Percentiles rank a stretch among this genome's conserved stretches.
These are phyloP conservation scores for Claviceps maximensis DNA, from an alignment of 2,329 filamentous ascomycete genomes.

Conservation along the genomic window DNA sequence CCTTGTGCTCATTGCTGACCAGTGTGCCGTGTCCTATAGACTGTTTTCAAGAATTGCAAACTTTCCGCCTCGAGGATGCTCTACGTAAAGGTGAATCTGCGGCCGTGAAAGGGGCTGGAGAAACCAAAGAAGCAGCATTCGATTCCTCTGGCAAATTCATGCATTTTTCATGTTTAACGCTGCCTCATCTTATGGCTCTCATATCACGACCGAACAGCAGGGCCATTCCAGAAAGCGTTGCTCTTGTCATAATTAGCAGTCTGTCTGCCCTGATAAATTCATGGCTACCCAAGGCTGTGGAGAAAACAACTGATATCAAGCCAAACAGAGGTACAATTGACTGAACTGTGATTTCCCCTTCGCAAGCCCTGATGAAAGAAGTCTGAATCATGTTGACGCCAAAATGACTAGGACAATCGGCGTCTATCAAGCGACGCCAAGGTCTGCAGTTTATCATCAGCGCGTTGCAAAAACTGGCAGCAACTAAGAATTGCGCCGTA, in stretches of 20 bases:
- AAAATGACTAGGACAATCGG: constrained; percentile 19
- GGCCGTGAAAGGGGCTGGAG: constrained; percentile 3
- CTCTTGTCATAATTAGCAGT: constrained; percentile 64
- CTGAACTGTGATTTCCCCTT: not conserved
- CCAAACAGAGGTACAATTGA: constrained; percentile 25
- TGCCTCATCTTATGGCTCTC: constrained; percentile 64
- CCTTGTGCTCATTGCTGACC: not conserved
- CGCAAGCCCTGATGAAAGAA: not conserved
- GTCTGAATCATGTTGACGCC: constrained; percentile 2
- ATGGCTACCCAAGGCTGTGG: constrained; percentile 53
- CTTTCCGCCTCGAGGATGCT: constrained; percentile 16
- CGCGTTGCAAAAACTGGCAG: constrained; percentile 62
- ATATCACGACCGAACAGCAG: constrained; percentile 51
- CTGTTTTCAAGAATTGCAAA: constrained; percentile 31
- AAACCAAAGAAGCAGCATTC: constrained; percentile 10
- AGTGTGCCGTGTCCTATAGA: constrained; percentile 18
- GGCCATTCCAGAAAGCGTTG: constrained; percentile 49
- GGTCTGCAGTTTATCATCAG: constrained; percentile 51
- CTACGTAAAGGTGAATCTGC: constrained; percentile 10
- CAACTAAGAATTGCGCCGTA: constrained; percentile 57
- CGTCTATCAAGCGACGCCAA: constrained; percentile 32
- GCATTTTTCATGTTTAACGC: constrained; percentile 41
- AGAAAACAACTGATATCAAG: constrained; percentile 24
- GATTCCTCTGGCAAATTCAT: constrained; percentile 21
- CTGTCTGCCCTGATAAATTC: constrained; percentile 64